Evolutionary conservation across 305 asterid species (phyloP), one percentile per base, ranked within the genome.

Genomic region (Coffea humblotiana): DNA sequence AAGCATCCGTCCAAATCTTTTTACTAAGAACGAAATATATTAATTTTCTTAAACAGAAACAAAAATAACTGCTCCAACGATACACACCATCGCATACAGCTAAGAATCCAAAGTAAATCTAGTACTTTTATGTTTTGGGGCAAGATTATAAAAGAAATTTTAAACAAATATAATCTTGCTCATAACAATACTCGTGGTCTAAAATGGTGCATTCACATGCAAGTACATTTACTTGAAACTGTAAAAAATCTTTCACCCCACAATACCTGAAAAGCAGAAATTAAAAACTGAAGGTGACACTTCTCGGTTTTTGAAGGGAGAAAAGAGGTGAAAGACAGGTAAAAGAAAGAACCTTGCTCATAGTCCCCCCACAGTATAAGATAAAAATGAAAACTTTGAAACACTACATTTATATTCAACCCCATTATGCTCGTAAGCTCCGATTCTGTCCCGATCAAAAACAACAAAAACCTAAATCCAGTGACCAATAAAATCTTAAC

Each of bases 301-400:
- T 78, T 6, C 27, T 18, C 15, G 40, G 14, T 48, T 14, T 51
- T 3, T 51, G 16, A 2, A 3, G 14, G 29, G 69, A 8, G 4
- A 70, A n/a, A 25, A 76, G 2, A 49, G 60, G 65, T 49, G 35
- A 45, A 64, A 15, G 21, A 77, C 35, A 49, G 40, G 35, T 18
- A 48, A 61, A 76, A 76, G 27, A 4, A 25, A 32, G 21, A 51
- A 70, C 25, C 52, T 47, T 35, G 40, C 2, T 15, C 40, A 49
- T 19, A 77, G n/a, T 61, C 49, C 48, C 49, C 43, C 48, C 23
- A 61, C 35, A n/a, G 40, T 40, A 63, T 40, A 76, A 47, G 47
- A 10, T 35, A 56, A 77, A 81, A 63, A 64, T 35, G 52, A 72
- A 14, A 51, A 71, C 75, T 54, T 71, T 47, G 48, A 69, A 40